Conservation (phyloP, 2,329 filamentous ascomycete species). For the Exserohilum turcica region DNA sequence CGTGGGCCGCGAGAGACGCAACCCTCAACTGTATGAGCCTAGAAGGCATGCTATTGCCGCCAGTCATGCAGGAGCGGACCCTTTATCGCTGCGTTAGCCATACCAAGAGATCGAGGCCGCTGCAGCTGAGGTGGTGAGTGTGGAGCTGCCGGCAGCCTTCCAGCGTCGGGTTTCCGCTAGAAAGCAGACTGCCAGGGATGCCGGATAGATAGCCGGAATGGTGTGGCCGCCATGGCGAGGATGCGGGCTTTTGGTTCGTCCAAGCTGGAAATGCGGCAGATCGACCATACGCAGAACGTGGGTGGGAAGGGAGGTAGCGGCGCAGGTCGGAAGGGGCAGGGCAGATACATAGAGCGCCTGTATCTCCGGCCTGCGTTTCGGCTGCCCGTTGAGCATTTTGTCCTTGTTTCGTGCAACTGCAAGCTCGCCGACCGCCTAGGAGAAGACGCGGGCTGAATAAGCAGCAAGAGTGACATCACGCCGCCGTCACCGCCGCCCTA, state of each 20-base stretch:
- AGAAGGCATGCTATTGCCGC: background rate
- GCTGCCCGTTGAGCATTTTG: background rate
- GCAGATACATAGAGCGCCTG: slow-evolving; percentile 11
- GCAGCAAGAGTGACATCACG: slow-evolving; percentile 6
- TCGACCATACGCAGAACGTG: slow-evolving; percentile 8
- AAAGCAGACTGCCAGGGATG: slow-evolving; percentile 1
- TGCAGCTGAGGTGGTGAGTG: background rate
- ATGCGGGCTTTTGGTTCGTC: slow-evolving; percentile 11
- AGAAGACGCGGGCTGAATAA: background rate
- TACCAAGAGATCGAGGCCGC: background rate
- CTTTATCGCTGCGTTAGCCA: background rate
- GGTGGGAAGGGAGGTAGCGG: slow-evolving; percentile 8
- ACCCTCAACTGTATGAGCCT: no score
- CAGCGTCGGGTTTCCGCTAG: slow-evolving; percentile 4
- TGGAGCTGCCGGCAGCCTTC: slow-evolving; percentile 2
- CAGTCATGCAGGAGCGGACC: background rate
- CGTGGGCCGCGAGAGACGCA: no score
- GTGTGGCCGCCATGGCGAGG: slow-evolving; percentile 15
- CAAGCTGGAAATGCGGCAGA: slow-evolving; percentile 15
- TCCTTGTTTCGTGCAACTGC: background rate
- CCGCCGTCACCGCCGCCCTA: background rate
- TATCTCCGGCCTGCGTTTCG: slow-evolving; percentile 8
- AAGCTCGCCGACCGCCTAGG: background rate
- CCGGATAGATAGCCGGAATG: slow-evolving; percentile 19
- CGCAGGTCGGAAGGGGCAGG: background rate